phyloP scores from a whole-genome alignment of 2,329 filamentous ascomycete species.

The Pseudofabraea citricarpa region DNA sequence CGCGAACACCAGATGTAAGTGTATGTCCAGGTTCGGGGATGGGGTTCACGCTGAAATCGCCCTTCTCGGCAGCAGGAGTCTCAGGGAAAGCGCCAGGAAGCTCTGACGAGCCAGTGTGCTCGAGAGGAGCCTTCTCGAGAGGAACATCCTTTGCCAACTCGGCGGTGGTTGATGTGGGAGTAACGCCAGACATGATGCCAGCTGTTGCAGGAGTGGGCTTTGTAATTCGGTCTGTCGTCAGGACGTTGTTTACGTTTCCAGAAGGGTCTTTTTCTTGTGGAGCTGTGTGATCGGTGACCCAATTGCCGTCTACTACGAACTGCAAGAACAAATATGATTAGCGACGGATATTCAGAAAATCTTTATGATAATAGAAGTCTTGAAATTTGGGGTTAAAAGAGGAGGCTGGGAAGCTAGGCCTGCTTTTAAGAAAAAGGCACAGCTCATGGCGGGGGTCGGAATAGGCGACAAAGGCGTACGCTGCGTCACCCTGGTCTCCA shows the following conservation, averaged over 20 bases:
- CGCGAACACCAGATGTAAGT: conserved; percentile 65
- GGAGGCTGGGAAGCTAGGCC: conserved; percentile 13
- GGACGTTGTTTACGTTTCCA: conserved; percentile 90
- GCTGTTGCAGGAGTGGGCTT: conserved; percentile 39
- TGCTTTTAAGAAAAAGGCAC: conserved; percentile 6
- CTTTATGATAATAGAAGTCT: background rate
- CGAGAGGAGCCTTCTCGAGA: conserved; percentile 41
- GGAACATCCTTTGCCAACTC: conserved; percentile 63
- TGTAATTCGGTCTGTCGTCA: conserved; percentile 67
- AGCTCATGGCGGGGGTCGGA: conserved; percentile 20
- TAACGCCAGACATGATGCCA: conserved; percentile 59
- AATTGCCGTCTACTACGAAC: conserved; percentile 94
- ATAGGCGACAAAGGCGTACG: conserved; percentile 16
- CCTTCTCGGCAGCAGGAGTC: conserved; percentile 52
- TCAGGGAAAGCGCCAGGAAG: conserved; percentile 67
- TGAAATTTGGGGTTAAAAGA: conserved; percentile 12
- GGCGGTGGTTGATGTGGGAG: conserved; percentile 67
- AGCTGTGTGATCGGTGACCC: conserved; percentile 77
- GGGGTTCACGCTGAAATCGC: conserved; percentile 48
- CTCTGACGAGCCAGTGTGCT: conserved; percentile 34
- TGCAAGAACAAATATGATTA: conserved; percentile 31
- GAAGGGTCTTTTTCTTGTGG: conserved; percentile 78
- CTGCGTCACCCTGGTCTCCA: conserved; percentile 16
- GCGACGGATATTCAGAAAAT: background rate
- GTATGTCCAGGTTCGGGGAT: conserved; percentile 64